Evolutionary conservation across 148 eudicot species (phyloP).

Genomic region (Rhododendron kiyosumense): DNA sequence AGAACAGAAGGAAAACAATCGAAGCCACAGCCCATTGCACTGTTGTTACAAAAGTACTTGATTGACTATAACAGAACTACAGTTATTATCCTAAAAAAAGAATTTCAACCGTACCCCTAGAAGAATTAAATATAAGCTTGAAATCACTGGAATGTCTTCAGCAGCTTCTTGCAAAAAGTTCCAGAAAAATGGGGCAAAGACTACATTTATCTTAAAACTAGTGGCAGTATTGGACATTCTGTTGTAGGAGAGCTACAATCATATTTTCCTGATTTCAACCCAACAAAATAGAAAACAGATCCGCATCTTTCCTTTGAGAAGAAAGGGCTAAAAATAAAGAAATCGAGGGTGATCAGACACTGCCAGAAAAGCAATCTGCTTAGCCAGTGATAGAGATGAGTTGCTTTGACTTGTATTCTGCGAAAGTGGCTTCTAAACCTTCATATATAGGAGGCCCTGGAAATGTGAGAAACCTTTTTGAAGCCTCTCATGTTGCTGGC

Average conservation of each 20-base stretch:
- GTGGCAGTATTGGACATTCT: constrained; percentile 21
- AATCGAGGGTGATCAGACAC: constrained; percentile 11
- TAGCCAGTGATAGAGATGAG: constrained; percentile 4
- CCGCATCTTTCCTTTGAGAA: constrained; percentile 24
- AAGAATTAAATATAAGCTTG: constrained; percentile 16
- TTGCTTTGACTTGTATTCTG: constrained; percentile 5
- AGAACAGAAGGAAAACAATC: neutral
- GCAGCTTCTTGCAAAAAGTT: constrained; percentile 17
- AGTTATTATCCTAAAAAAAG: constrained; percentile 14
- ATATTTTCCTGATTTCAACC: constrained; percentile 30
- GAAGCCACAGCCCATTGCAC: neutral
- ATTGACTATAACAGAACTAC: constrained; percentile 4
- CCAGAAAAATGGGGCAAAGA: constrained; percentile 9
- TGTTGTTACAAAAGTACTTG: constrained; percentile 14
- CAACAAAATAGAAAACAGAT: constrained; percentile 20
- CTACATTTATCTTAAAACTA: constrained; percentile 35
- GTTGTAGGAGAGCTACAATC: constrained; percentile 50
- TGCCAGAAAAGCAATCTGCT: neutral
- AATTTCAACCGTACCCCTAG: constrained; percentile 7
- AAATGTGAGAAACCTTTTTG: constrained; percentile 9
- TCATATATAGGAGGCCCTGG: constrained; percentile 14
- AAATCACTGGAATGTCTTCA: constrained; percentile 15
- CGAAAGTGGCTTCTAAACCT: constrained; percentile 4
- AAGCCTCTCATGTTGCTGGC: constrained; percentile 20
- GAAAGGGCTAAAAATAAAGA: constrained; percentile 20